Evolutionary conservation across 495 filamentous ascomycete genomes (phyloP).

Genomic region (Penicillium pancosmium): DNA sequence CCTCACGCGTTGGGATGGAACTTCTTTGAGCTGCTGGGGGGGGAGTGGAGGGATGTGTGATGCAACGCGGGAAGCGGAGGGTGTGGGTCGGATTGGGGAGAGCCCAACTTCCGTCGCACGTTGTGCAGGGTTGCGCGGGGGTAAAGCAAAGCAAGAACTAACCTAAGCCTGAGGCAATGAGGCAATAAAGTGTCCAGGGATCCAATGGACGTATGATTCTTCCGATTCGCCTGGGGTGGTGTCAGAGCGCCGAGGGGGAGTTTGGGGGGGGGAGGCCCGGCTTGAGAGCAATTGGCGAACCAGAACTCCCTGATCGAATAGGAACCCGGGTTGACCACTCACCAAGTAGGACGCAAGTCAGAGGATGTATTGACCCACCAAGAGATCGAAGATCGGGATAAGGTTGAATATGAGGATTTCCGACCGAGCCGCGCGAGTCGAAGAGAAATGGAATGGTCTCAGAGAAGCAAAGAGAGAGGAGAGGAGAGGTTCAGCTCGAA

Average conservation of each 20-base stretch:
- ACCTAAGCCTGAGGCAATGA: slow-evolving; percentile 28
- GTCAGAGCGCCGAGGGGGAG: slow-evolving; percentile 24
- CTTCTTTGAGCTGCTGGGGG: slow-evolving; percentile 12
- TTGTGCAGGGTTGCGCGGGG: slow-evolving; percentile 31
- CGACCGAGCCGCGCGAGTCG: neutral
- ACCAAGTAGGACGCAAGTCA: slow-evolving; percentile 21
- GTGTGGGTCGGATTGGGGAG: slow-evolving; percentile 39
- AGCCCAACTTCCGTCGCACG: slow-evolving; percentile 37
- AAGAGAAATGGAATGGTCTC: neutral
- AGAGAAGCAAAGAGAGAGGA: slow-evolving; percentile 2
- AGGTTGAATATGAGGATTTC: neutral
- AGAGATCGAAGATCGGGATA: neutral
- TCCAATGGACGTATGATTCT: slow-evolving; percentile 16
- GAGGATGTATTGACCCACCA: slow-evolving; percentile 9
- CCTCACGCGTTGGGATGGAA: slow-evolving; percentile 24
- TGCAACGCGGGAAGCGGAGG: slow-evolving; percentile 40
- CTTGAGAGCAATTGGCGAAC: slow-evolving; percentile 47
- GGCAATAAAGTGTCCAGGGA: slow-evolving; percentile 12
- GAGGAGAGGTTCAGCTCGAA: neutral
- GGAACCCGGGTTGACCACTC: slow-evolving; percentile 26
- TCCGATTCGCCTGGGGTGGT: slow-evolving; percentile 36
- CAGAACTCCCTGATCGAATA: slow-evolving; percentile 39
- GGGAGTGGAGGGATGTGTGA: slow-evolving; percentile 22
- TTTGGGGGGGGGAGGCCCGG: slow-evolving; percentile 17
- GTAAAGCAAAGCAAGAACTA: slow-evolving; percentile 18